A percentile compares a stretch with the other conserved stretches of the same genome.
Conservation (phyloP, 192 early-diverging fungal species). For the Coemansia sp. region DNA sequence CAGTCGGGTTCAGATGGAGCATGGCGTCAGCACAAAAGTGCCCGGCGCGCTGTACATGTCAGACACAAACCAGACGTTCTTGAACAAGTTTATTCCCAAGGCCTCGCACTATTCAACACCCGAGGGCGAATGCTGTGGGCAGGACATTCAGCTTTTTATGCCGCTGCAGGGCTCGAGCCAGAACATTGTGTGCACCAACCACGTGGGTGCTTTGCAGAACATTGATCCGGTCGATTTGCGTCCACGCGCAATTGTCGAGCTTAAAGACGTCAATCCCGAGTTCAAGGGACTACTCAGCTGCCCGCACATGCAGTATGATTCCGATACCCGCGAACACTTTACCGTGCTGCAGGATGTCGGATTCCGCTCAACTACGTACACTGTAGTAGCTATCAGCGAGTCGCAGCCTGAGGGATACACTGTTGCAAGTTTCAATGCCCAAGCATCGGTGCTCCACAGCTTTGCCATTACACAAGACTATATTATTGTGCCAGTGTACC, state of each 20-base stretch:
- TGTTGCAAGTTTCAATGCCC: constrained; percentile 61
- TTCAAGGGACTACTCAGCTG: constrained; percentile 65
- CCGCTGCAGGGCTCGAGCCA: constrained; percentile 61
- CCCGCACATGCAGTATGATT: constrained; percentile 70
- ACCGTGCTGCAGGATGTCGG: constrained; percentile 73
- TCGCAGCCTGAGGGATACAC: constrained; percentile 61
- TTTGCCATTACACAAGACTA: constrained; percentile 73
- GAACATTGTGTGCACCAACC: constrained; percentile 66
- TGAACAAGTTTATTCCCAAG: constrained; percentile 64
- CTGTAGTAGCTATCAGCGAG: constrained; percentile 63
- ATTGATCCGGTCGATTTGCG: constrained; percentile 65
- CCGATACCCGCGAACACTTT: constrained; percentile 68
- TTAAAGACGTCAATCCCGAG: constrained; percentile 60
- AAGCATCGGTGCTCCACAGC: constrained; percentile 70
- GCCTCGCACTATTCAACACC: constrained; percentile 55
- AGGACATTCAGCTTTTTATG: constrained; percentile 56
- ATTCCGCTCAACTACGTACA: constrained; percentile 63
- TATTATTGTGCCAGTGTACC: constrained; percentile 67
- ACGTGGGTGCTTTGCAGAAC: constrained; percentile 67
- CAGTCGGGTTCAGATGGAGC: constrained; percentile 64
- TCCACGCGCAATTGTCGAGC: constrained; percentile 59
- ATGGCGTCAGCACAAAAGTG: constrained; percentile 64
- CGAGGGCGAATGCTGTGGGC: constrained; percentile 66
- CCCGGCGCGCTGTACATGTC: constrained; percentile 67
- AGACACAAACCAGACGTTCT: constrained; percentile 66